Conservation (phyloP, 225 moss, liverwort and hornwort genomes). For the Sphagnum tenellum region DNA sequence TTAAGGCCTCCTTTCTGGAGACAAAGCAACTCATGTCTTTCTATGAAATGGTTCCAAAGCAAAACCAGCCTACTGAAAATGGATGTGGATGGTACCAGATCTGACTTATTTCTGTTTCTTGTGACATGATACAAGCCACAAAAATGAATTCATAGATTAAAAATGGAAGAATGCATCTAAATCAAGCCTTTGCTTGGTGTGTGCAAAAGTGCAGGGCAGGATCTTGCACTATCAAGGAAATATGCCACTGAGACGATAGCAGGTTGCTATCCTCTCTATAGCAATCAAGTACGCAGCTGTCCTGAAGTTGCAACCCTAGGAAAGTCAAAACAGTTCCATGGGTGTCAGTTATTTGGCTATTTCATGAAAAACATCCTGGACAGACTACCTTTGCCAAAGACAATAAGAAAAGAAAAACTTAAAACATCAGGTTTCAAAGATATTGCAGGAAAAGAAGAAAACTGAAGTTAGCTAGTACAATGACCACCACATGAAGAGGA, state of each 20-base stretch:
- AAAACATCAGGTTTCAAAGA: not conserved
- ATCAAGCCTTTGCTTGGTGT: not conserved
- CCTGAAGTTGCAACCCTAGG: constrained; percentile 75
- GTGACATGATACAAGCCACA: not conserved
- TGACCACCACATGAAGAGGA: too few relatives aligned
- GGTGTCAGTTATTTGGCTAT: too few relatives aligned
- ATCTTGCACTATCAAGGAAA: constrained; percentile 40
- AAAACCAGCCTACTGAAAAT: too few relatives aligned
- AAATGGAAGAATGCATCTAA: not conserved
- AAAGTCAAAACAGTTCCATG: too few relatives aligned
- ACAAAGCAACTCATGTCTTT: too few relatives aligned
- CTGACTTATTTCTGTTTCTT: not conserved
- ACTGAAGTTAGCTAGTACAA: too few relatives aligned
- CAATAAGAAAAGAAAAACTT: not conserved
- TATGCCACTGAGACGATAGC: constrained; percentile 80
- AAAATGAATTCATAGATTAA: not conserved
- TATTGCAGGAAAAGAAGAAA: too few relatives aligned
- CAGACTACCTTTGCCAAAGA: not conserved
- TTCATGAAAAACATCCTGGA: too few relatives aligned
- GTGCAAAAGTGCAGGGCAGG: not conserved
- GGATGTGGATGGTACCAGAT: not conserved
- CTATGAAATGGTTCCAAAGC: too few relatives aligned
- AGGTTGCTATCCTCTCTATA: constrained; percentile 82
- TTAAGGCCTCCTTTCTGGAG: too few relatives aligned
- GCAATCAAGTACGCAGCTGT: constrained; percentile 85